These are phyloP conservation scores for Ascocoryne sarcoides DNA, from an alignment of 2,329 filamentous ascomycete species.

Conservation along the genomic window DNA sequence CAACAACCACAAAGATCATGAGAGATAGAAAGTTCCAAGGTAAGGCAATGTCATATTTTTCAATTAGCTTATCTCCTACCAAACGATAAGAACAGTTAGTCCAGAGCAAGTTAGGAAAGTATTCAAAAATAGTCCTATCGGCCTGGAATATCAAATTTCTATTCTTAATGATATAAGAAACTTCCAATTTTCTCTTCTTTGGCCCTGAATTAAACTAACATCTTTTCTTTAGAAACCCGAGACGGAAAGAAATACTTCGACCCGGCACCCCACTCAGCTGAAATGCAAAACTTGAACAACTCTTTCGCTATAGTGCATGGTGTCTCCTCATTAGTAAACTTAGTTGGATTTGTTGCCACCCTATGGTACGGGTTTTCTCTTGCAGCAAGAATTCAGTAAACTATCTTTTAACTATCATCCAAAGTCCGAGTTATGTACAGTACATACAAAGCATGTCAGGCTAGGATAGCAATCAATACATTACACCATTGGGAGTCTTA, in stretches of 20 bases:
- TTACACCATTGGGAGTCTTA: too few relatives aligned
- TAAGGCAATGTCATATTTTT: constrained; percentile 33
- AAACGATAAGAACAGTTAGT: too few relatives aligned
- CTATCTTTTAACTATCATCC: too few relatives aligned
- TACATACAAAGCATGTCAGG: too few relatives aligned
- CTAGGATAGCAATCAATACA: too few relatives aligned
- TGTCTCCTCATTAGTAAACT: constrained; percentile 69
- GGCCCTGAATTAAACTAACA: not conserved
- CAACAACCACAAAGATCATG: constrained; percentile 68
- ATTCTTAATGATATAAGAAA: too few relatives aligned
- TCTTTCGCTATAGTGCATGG: constrained; percentile 74
- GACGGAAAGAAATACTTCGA: constrained; percentile 87
- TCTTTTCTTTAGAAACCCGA: constrained; percentile 63
- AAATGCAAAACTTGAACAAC: constrained; percentile 76
- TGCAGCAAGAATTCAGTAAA: constrained; percentile 22
- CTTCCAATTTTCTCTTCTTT: not conserved
- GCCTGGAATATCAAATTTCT: too few relatives aligned
- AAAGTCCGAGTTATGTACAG: too few relatives aligned
- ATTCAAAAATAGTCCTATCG: too few relatives aligned
- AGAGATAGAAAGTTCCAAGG: constrained; percentile 69
- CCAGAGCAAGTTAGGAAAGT: too few relatives aligned
- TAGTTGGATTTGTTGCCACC: constrained; percentile 59
- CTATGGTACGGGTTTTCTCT: constrained; percentile 73
- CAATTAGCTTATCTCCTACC: not conserved
- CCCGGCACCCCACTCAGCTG: constrained; percentile 66